Base-by-base conservation (phyloP, 495 filamentous ascomycete species). In the Aspergillus bertholletiae region DNA sequence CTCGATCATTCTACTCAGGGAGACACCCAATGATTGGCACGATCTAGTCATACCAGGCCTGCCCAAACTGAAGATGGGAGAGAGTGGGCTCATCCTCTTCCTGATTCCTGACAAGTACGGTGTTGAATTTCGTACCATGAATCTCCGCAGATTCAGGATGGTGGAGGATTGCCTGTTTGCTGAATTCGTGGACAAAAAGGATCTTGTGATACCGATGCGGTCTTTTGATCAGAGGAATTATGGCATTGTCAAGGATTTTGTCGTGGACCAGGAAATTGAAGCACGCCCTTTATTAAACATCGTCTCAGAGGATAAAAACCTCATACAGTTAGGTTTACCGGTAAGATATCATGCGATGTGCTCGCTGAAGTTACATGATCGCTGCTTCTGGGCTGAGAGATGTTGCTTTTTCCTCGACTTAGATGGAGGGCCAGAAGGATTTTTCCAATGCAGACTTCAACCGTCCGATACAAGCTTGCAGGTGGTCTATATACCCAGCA, bases 161-260 rank as follows among this genome's bases (percentile, higher is more conserved):
- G 40, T 67, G n/a, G 64, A 72, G n/a, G 51, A 60, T 46, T 74
- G 66, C 37, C 58, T 75, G 45, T 61, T 69, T 47, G 71, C 63
- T 8, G 68, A 73, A 22, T 70, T 76, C 24, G n/a, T 22, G 0
- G 49, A 60, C 12, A 44, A 54, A 0, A 55, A 55, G 7, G 60
- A 65, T 12, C 59, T 76, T 37, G 56, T 67, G 20, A 41, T 72
- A 20, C 55, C 67, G 1, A 44, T 75, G 7, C 71, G 71, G 9
- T 51, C 59, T 12, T 73, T 68, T 24, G 56, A 65, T 24, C 53
- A 40, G 24, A 50, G 48, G 12, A 69, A 57, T 51, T 73, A 67
- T 51, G 68, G 70, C 0, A 58, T 66, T 13, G 15, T 74, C 20
- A 66, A 63, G 20, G 63, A 71, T 37, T 70, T 71, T 28, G 67